These are phyloP conservation scores for Pleurotus ostreatus DNA, from an alignment of 768 basidiomycete genomes.

Conservation along the genomic window DNA sequence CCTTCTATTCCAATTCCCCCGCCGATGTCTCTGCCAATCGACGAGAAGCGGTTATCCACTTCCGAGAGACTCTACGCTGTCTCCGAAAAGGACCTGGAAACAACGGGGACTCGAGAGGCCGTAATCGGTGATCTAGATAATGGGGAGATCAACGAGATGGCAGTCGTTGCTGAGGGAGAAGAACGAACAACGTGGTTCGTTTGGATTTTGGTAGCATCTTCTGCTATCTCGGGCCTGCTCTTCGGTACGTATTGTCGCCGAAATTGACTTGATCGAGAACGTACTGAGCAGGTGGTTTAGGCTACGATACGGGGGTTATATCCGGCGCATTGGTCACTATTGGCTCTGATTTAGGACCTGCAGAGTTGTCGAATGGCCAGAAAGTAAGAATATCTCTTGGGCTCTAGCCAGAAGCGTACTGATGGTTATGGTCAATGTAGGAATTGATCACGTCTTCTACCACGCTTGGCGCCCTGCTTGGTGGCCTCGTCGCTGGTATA, in stretches of 20 bases:
- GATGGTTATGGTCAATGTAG: constrained; percentile 24
- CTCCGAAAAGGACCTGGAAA: constrained; percentile 1
- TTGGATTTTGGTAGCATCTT: constrained; percentile 71
- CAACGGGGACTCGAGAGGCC: constrained; percentile 11
- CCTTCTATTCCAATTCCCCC: not conserved
- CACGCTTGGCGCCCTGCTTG: constrained; percentile 72
- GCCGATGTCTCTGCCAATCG: not conserved
- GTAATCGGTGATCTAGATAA: constrained; percentile 25
- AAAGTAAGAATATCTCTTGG: constrained; percentile 38
- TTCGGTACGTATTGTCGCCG: constrained; percentile 48
- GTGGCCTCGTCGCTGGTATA: constrained; percentile 66
- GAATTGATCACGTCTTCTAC: constrained; percentile 81
- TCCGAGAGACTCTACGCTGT: not conserved
- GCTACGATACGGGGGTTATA: constrained; percentile 80
- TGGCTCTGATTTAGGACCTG: constrained; percentile 58
- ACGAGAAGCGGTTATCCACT: constrained; percentile 1
- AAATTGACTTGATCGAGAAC: no score
- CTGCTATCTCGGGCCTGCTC: constrained; percentile 72
- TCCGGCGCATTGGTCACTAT: constrained; percentile 80
- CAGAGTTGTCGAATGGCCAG: constrained; percentile 52
- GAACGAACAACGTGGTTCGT: constrained; percentile 70
- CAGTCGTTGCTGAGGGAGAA: constrained; percentile 60
- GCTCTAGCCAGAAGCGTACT: not conserved
- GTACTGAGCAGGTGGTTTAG: constrained; percentile 26
- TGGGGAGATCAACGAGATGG: constrained; percentile 57